Evolutionary conservation across 2,329 filamentous ascomycete genomes (phyloP), one percentile per base, ranked within the genome.

Genomic region (Coccinonectria pachysandricola): DNA sequence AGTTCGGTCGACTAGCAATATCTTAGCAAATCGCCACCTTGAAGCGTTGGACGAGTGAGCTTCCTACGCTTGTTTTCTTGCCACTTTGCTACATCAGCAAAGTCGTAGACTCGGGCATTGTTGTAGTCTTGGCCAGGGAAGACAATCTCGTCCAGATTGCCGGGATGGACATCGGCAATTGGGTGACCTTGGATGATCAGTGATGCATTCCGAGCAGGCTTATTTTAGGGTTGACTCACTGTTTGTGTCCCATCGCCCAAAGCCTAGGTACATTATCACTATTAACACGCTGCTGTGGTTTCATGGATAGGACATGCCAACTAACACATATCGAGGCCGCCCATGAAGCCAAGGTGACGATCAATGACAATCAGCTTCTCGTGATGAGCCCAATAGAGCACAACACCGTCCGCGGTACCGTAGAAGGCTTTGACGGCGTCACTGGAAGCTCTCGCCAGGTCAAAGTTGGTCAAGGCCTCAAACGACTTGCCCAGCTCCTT

Each of bases 101-200:
- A 88, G 52, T 91, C 87, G 49, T 81, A 80, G 17, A 92, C 75
- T 26, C 76, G 68, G 13, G 85, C 84, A 42, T 94, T 93, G 58
- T 94, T 94, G 61, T 83, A 94, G 45, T 94, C 87, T 49, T 94
- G 87, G 1, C 87, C 86, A 0, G 85, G 83, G 53, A 88, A 94
- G 8, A 94, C 54, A 21, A 83, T 84, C 14, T 71, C 62, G 32
- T 84, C 73, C 13, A 92, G 50, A 50, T 93, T 71, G 3, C 72
- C 73, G 0, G 85, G 84, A 48, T 94, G 86, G 9, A 76, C 77
- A 54, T 92, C 85, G 4, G 85, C 73, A 37, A 94, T 85, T 1
- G 81, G 73, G 50, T 95, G 87, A 32, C 57, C 64, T 65, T 32
- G 31, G 23, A 14, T 16, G 7, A 10, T 37, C 23, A 26, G 43